Base-by-base conservation (phyloP, 2,329 filamentous ascomycete genomes). In the Lasiodiplodia gonubiensis region DNA sequence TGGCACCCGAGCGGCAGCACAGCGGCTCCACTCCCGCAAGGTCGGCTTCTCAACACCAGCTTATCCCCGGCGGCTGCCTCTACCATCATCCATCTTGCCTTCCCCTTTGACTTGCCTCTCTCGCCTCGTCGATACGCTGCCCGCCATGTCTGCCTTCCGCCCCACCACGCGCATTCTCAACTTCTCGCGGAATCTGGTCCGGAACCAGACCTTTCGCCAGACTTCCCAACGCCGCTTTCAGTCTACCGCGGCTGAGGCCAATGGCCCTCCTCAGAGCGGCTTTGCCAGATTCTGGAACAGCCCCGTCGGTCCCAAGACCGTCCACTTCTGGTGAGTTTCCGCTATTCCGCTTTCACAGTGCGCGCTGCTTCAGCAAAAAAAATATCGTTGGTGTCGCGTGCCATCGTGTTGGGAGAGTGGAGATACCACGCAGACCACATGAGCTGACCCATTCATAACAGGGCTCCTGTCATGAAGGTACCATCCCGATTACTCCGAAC, bases 391-490 rank as follows among this genome's bases (percentile, higher is more conserved):
- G 25, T 51, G 46, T 21, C 27, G 37, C 49, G 63, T n/a, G 46
- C 42, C 27, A 51, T 63, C 46, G 27, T 27, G 59, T 51, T 63
- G 59, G 23, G 51, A n/a, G 23, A 33, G 11, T 30, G 46, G 21
- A 10, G 21, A 25, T 33, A 37, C 14, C 27, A 51, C 61, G 23
- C 52, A 54, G n/a, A 51, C 52, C 48, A 65, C 33, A 53, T 53
- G 30, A 21, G 35, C 49, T 65, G 63, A 65, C 49, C n/a, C 12
- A n/a, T 21, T 25, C 18, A 3, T 46, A 68, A 55, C 73, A 94
- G 92, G 92, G 94, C 94, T 53, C 94, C 94, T 68, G 90, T 97
- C 72, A 97, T 97, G 93, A 97, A 89, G 85, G 86, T 89, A 82
- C 72, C 75, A 70, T 69, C 52, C 64, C 35, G 53, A 25, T 35